Percentiles rank a stretch among this genome's conserved stretches.
Evolutionary conservation across 176 grass and related monocot species (phyloP).

Genomic region (Olyra latifolia): DNA sequence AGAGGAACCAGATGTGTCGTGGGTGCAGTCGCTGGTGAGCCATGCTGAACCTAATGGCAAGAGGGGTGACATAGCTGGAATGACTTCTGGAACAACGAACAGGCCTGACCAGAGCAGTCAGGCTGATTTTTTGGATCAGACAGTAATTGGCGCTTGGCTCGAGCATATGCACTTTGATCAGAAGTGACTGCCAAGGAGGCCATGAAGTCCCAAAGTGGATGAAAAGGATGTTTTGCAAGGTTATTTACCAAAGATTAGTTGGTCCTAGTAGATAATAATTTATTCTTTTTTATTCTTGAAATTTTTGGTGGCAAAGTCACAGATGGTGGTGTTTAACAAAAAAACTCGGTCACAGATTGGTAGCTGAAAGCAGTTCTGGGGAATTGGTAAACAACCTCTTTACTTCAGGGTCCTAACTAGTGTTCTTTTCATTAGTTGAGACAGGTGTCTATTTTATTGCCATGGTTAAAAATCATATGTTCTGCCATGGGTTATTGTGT

Average conservation of each 20-base stretch:
- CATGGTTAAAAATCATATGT: conserved; percentile 24
- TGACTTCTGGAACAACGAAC: conserved; percentile 17
- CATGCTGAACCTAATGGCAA: conserved; percentile 40
- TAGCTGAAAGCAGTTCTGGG: conserved; percentile 44
- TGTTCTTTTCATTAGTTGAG: conserved; percentile 65
- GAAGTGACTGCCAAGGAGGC: conserved; percentile 35
- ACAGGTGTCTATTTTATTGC: conserved; percentile 13
- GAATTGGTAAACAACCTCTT: conserved; percentile 41
- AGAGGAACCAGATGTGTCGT: conserved; percentile 75
- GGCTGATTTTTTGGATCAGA: conserved; percentile 56
- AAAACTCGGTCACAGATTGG: conserved; percentile 38
- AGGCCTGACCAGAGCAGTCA: conserved; percentile 34
- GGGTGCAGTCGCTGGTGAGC: conserved; percentile 69
- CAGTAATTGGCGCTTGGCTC: conserved; percentile 66
- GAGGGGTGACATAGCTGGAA: conserved; percentile 18
- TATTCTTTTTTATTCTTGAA: conserved; percentile 67
- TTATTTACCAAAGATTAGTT: conserved; percentile 51
- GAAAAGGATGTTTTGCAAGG: conserved; percentile 34
- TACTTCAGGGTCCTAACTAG: conserved; percentile 52
- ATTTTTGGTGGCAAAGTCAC: conserved; percentile 55
- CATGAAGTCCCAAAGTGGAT: conserved; percentile 17
- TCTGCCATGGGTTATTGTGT: conserved; percentile 31
- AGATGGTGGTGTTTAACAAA: conserved; percentile 49
- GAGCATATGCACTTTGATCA: conserved; percentile 75
- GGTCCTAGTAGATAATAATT: conserved; percentile 76